Base-by-base conservation (phyloP, 345 rosid genomes). In the Trapa bicornis region DNA sequence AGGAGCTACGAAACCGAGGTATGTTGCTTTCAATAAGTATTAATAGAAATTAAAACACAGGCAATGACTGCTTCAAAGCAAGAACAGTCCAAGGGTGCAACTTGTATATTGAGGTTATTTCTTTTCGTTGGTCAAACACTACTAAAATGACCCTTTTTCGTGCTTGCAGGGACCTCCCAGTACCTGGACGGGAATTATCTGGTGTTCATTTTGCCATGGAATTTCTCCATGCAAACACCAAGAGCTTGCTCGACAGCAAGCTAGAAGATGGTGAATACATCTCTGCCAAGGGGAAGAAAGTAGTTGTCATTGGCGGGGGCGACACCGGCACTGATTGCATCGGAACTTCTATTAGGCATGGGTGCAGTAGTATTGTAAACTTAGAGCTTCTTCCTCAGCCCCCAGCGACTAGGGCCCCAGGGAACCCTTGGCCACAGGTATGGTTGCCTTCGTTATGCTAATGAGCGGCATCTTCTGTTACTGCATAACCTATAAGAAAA, bases 371-470 rank as follows among this genome's bases (percentile, higher is more conserved):
- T 71, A 15, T 95, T 0, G 83, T 87, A 42, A 95, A 95, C 76
- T 80, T 95, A 6, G 99, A 95, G 84, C 97, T 95, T 71, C 92
- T 91, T 67, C 92, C 99, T 50, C 85, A 86, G 80, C 98, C 99
- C 45, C 98, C 99, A 16, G 66, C 43, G 72, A 76, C 78, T 3
- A 85, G 99, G 80, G 97, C 96, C 68, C 87, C 96, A 32, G 96
- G 96, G 75, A 95, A 95, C 82, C 99, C 98, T n/a, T 95, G 99
- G 99, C 99, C 99, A 43, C 99, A 95, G 96, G 99, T 94, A 68
- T 66, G 11, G 48, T 11, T 7, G 48, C 48, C 48, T 45, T 7
- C 12, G 11, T 45, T 45, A 7, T 45, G 11, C 48, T 45, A 13
- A 45, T 45, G 13, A 45, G 7, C 13, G 11, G 48, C 48, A 0